Evolutionary conservation across 495 filamentous ascomycete genomes (phyloP).

Genomic region (Tuber umbilicatum): DNA sequence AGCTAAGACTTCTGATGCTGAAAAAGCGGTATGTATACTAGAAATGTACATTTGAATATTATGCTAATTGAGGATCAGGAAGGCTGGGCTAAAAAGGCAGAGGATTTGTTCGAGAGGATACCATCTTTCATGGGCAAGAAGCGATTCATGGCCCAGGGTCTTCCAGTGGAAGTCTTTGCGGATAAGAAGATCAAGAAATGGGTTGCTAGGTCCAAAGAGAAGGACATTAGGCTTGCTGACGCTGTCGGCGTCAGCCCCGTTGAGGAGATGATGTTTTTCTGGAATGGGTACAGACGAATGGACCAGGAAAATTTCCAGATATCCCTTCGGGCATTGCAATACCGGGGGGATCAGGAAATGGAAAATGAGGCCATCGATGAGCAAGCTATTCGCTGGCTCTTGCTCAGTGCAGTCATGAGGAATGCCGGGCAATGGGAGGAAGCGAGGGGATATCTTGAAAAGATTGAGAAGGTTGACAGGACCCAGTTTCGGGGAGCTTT

Average conservation of each 20-base stretch:
- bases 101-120: constrained; percentile 62
- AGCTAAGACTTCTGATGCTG: constrained; percentile 49
- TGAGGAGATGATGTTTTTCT: constrained; percentile 95
- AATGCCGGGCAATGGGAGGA: constrained; percentile 55
- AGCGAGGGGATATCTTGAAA: constrained; percentile 58
- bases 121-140: constrained; percentile 76
- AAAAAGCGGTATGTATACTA: constrained; percentile 42
- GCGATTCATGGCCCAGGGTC: constrained; percentile 75
- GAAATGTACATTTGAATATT: background rate
- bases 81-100: constrained; percentile 52
- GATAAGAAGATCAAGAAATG: constrained; percentile 80
- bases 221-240: constrained; percentile 61
- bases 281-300: constrained; percentile 81
- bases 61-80: constrained; percentile 18
- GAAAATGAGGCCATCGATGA: constrained; percentile 67
- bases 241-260: constrained; percentile 75
- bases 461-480: constrained; percentile 55
- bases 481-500: constrained; percentile 62
- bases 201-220: constrained; percentile 64
- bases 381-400: constrained; percentile 58
- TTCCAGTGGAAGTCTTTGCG: constrained; percentile 88
- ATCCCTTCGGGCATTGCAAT: constrained; percentile 58
- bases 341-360: constrained; percentile 53
- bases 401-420: constrained; percentile 62
- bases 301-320: constrained; percentile 55